Evolutionary conservation across 2,329 filamentous ascomycete species (phyloP).

Genomic region (Seiridium unicorne): DNA sequence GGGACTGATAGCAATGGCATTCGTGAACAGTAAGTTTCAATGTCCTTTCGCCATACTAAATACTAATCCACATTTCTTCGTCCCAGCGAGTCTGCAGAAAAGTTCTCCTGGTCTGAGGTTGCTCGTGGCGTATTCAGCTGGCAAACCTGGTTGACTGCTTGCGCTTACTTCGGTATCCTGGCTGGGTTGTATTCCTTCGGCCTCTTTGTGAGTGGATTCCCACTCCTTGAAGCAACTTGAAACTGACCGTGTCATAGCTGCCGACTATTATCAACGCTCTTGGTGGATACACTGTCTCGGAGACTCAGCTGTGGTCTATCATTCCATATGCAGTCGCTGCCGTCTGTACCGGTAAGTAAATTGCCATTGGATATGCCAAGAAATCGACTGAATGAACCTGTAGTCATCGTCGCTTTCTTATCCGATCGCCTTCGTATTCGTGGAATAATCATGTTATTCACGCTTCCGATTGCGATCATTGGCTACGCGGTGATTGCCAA

Average conservation of each 20-base stretch:
- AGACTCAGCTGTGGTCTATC: conserved; percentile 62
- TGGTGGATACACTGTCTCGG: conserved; percentile 48
- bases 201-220: conserved; percentile 52
- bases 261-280: conserved; percentile 64
- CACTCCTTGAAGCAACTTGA: neutral
- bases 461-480: conserved; percentile 61
- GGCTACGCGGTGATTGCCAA: conserved; percentile 66
- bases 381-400: too few species aligned
- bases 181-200: conserved; percentile 62
- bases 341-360: conserved; percentile 45
- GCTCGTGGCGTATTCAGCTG: conserved; percentile 56
- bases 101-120: conserved; percentile 62
- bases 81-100: conserved; percentile 36
- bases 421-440: conserved; percentile 61
- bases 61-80: conserved; percentile 1
- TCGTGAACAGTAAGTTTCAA: neutral
- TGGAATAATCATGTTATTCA: conserved; percentile 61
- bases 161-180: conserved; percentile 59
- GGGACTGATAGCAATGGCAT: conserved; percentile 5
- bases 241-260: conserved; percentile 35
- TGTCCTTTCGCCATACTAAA: neutral
- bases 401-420: conserved; percentile 52
- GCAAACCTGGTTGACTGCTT: conserved; percentile 62
- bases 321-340: conserved; percentile 63
- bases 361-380: neutral